Percentiles rank a stretch among this genome's conserved stretches.
Conservation (phyloP, 2,329 filamentous ascomycete genomes). For the Parafenestella ontariensis region DNA sequence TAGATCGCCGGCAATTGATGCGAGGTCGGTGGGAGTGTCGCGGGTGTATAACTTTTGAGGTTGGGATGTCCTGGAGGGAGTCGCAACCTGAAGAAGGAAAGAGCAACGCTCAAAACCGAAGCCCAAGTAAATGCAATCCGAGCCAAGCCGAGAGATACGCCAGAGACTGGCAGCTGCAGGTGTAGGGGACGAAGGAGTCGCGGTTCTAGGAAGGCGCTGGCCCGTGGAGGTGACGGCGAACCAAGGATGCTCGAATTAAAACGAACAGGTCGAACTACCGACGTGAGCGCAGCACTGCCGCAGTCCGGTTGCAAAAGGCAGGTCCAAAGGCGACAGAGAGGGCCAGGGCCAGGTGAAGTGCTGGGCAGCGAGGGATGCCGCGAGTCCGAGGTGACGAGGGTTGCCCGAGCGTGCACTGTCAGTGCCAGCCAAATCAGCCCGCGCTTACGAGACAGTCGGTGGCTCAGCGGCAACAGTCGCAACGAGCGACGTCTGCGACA, state of each 20-base stretch:
- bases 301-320: slow-evolving; percentile 6
- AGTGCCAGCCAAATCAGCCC: slow-evolving; percentile 17
- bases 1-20: slow-evolving; percentile 47
- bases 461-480: slow-evolving; percentile 26
- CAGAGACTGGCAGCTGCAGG: slow-evolving; percentile 8
- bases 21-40: slow-evolving; percentile 21
- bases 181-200: slow-evolving; percentile 13
- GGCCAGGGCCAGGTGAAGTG: slow-evolving; percentile 6
- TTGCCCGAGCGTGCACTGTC: slow-evolving; percentile 18
- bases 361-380: slow-evolving; percentile 14
- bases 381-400: slow-evolving; percentile 19
- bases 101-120: slow-evolving; percentile 23
- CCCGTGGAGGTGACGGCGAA: slow-evolving; percentile 3
- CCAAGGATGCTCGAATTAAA: slow-evolving; percentile 3
- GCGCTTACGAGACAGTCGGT: slow-evolving; percentile 25
- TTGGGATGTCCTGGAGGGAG: slow-evolving; percentile 10
- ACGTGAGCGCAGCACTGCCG: slow-evolving; percentile 19
- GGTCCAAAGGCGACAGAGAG: slow-evolving; percentile 7
- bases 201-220: slow-evolving; percentile 1
- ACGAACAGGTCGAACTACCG: neutral
- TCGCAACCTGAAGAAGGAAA: slow-evolving; percentile 14
- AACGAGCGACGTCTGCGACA: slow-evolving; percentile 28
- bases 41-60: slow-evolving; percentile 14
- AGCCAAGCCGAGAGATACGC: slow-evolving; percentile 14
- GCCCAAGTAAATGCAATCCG: slow-evolving; percentile 16